Base-by-base conservation (phyloP, 1,284 basidiomycete species). In the Filobasidium uniguttulatum region DNA sequence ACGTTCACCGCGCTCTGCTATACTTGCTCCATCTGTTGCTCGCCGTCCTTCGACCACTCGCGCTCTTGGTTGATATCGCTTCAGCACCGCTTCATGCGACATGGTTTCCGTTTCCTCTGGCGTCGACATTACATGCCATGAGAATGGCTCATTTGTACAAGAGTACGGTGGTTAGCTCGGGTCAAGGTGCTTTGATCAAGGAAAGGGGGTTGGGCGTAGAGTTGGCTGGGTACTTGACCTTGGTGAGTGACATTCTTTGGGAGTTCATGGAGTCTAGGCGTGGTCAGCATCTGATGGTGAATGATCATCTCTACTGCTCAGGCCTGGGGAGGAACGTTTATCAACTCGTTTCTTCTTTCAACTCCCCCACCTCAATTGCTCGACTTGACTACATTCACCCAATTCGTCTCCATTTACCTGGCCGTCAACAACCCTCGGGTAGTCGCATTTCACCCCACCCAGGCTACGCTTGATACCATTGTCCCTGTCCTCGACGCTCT, bases 241-340 rank as follows among this genome's bases (percentile, higher is more conserved):
- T 55, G 54, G 54, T 55, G 20, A 37, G 50, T 37, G 15, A 7
- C 23, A 10, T 10, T 9, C 17, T 12, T 26, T n/a, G n/a, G n/a
- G n/a, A 9, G 31, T 33, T 10, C 31, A 33, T 10, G n/a, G 10
- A 9, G 10, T 33, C 31, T 33, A 10, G 10, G 10, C n/a, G n/a
- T n/a, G 3, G 19, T 34, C 33, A 34, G 15, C 9, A 34, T 5
- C 33, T 19, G 8, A 8, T 20, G 8, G 36, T 38, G 19, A 38
- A 30, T 25, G 35, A 40, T 34, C 19, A 7, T 25, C 12, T 23
- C 20, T 19, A n/a, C n/a, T n/a, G n/a, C 2, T 4, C 19, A 55
- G 54, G 48, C 40, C 43, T 55, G 54, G 54, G 54, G 54, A 26
- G 54, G 54, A 37, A 45, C 45, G n/a, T 52, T 55, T 38, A 37